Evolutionary conservation across 805 yeast genomes (phyloP).

Genomic region (Teunomyces panamensis): DNA sequence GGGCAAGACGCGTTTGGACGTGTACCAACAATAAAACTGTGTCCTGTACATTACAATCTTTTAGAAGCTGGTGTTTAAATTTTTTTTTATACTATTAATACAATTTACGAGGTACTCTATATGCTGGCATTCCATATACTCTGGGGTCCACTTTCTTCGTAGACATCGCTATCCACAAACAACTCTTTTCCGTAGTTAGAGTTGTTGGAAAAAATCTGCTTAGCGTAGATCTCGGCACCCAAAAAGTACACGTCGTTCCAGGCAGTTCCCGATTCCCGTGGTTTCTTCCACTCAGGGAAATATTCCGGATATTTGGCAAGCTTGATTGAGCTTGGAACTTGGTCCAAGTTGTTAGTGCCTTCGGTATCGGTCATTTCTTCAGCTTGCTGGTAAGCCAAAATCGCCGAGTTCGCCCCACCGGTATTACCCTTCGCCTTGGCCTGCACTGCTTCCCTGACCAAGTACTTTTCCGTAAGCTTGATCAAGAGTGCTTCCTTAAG

Average conservation of each 20-base stretch:
- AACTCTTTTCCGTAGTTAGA: slow-evolving; percentile 54
- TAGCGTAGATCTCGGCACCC: slow-evolving; percentile 86
- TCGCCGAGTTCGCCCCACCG: slow-evolving; percentile 35
- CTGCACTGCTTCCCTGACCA: slow-evolving; percentile 38
- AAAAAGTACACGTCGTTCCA: slow-evolving; percentile 72
- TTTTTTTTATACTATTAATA: slow-evolving; percentile 1
- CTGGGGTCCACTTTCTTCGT: slow-evolving; percentile 77
- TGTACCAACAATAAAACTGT: neutral
- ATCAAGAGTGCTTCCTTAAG: slow-evolving; percentile 67
- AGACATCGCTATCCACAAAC: slow-evolving; percentile 66
- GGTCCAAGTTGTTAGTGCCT: slow-evolving; percentile 38
- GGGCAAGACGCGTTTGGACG: slow-evolving; percentile 1
- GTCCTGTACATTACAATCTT: neutral
- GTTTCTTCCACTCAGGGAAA: slow-evolving; percentile 87
- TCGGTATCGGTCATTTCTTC: slow-evolving; percentile 32
- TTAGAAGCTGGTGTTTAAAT: neutral
- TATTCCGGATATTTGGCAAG: slow-evolving; percentile 79
- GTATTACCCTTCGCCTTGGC: slow-evolving; percentile 19
- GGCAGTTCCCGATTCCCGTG: slow-evolving; percentile 51
- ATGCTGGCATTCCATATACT: slow-evolving; percentile 66
- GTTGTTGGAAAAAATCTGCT: slow-evolving; percentile 70
- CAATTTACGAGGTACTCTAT: slow-evolving; percentile 1
- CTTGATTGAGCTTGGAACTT: slow-evolving; percentile 77
- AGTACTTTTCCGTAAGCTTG: slow-evolving; percentile 53
- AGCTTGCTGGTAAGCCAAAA: slow-evolving; percentile 42